Conservation (phyloP, 345 rosid genomes). For the Brassica cretica region DNA sequence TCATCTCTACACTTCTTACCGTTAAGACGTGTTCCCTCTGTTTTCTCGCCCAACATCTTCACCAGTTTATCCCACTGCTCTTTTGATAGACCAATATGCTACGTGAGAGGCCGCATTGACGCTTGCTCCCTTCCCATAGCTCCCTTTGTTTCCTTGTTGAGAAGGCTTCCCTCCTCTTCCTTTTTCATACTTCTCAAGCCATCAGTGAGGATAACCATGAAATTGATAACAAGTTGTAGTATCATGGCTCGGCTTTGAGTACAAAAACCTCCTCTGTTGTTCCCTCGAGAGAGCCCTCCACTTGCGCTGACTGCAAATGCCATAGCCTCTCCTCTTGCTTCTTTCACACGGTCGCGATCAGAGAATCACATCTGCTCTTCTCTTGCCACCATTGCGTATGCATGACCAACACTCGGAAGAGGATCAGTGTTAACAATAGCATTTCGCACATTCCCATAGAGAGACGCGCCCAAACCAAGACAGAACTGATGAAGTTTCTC, state of each 20-base stretch:
- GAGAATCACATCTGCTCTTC: not conserved
- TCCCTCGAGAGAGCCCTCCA: not conserved
- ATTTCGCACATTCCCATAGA: not conserved
- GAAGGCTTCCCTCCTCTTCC: not conserved
- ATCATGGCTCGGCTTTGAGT: not conserved
- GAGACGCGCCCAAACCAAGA: not conserved
- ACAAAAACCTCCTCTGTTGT: not conserved
- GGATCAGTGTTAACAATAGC: not conserved
- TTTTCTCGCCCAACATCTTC: not conserved
- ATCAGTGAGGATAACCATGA: not conserved
- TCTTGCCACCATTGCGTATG: not conserved
- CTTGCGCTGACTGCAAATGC: not conserved
- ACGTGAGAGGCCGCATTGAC: not conserved
- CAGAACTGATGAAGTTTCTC: not conserved
- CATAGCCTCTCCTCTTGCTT: not conserved
- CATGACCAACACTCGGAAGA: not conserved
- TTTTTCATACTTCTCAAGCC: not conserved
- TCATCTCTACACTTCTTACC: not conserved
- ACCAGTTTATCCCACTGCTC: not conserved
- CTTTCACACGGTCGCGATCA: not conserved
- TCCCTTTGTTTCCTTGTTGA: not conserved
- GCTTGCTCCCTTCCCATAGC: not conserved
- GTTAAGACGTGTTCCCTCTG: not conserved
- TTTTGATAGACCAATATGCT: not conserved
- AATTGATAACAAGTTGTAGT: not conserved